Percentiles rank a stretch among this genome's conserved stretches.
These are phyloP conservation scores for Solanum dulcamara DNA, from an alignment of 257 asterid species.

Conservation along the genomic window DNA sequence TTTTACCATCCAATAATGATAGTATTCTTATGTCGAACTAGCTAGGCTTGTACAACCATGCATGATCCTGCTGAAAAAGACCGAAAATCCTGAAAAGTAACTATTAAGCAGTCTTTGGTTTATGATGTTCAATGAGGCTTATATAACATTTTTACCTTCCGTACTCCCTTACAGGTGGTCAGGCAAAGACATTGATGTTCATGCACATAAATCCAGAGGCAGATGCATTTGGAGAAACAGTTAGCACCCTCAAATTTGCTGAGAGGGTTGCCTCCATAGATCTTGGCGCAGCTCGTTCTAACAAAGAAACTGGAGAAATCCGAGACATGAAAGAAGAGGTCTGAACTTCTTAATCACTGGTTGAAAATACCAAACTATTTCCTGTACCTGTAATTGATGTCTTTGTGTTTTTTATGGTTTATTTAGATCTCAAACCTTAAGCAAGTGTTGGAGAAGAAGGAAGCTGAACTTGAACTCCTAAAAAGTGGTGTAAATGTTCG, in stretches of 20 bases:
- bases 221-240: conserved; percentile 72
- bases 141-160: neutral
- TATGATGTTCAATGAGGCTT: neutral
- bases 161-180: conserved; percentile 33
- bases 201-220: conserved; percentile 83
- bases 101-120: neutral
- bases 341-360: conserved; percentile 3
- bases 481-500: conserved; percentile 41
- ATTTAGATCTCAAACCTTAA: conserved; percentile 75
- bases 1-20: neutral
- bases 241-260: conserved; percentile 83
- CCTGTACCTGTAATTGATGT: neutral
- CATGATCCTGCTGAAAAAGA: neutral
- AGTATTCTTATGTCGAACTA: neutral
- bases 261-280: conserved; percentile 84
- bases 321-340: conserved; percentile 83
- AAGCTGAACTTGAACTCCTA: conserved; percentile 66
- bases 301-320: conserved; percentile 73
- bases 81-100: neutral
- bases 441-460: conserved; percentile 64
- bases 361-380: neutral
- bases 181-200: conserved; percentile 80
- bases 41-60: neutral
- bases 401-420: conserved; percentile 10
- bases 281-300: conserved; percentile 78